A percentile compares a stretch with the other conserved stretches of the same genome.
Conservation (phyloP, 208 protist genomes). For the Porcisia hertigi region DNA sequence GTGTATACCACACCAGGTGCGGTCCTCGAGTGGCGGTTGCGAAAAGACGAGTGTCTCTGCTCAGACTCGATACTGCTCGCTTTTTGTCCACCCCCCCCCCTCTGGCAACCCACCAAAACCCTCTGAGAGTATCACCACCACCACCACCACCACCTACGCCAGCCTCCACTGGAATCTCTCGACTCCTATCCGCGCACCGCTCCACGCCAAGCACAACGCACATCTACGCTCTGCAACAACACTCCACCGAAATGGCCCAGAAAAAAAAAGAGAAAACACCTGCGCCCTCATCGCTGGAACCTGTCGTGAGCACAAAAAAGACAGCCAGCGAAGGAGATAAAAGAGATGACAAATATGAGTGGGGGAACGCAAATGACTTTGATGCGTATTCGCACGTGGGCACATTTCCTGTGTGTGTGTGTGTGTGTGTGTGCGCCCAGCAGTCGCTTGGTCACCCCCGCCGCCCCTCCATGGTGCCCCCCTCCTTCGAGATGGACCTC, state of each 20-base stretch:
- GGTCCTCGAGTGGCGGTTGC: neutral
- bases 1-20: neutral
- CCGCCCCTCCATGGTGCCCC: too few relatives aligned
- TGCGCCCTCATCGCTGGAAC: too few relatives aligned
- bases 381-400: too few relatives aligned
- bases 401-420: neutral
- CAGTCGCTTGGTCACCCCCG: neutral
- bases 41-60: neutral
- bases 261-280: neutral
- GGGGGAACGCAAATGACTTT: conserved; percentile 1
- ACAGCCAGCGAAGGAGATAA: neutral
- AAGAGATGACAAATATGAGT: neutral
- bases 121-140: too few relatives aligned
- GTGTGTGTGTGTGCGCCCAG: neutral
- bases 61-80: neutral
- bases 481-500: neutral
- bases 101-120: neutral
- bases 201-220: neutral
- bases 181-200: neutral
- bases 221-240: neutral
- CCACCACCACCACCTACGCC: neutral
- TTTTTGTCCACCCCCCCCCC: neutral
- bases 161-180: neutral
- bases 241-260: neutral
- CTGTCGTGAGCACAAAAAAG: neutral